Evolutionary conservation across 2,329 filamentous ascomycete genomes (phyloP).

Genomic region (Exophiala phaeomuriformis): DNA sequence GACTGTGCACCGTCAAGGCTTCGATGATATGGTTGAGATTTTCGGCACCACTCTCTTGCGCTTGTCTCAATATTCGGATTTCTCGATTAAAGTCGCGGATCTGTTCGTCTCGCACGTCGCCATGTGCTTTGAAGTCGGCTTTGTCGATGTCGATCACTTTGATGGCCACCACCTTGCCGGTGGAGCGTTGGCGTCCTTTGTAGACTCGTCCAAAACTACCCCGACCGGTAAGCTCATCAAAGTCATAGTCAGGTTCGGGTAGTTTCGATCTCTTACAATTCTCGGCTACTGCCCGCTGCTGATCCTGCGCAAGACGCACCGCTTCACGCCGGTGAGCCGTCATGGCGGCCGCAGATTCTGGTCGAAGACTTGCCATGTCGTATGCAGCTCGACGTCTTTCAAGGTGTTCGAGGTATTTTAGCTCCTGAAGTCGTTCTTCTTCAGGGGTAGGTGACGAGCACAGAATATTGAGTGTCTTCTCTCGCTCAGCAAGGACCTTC

Average conservation of each 20-base stretch:
- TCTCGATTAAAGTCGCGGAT: slow-evolving; percentile 54
- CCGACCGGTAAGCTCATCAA: slow-evolving; percentile 47
- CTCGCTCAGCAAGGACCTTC: slow-evolving; percentile 8
- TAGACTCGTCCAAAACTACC: slow-evolving; percentile 47
- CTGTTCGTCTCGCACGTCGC: slow-evolving; percentile 43
- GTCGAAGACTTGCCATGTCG: slow-evolving; percentile 22
- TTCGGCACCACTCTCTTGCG: slow-evolving; percentile 54
- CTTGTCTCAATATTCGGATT: slow-evolving; percentile 55
- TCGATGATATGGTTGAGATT: slow-evolving; percentile 60
- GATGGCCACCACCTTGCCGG: slow-evolving; percentile 42
- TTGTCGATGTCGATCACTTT: slow-evolving; percentile 47
- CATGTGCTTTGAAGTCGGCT: slow-evolving; percentile 41
- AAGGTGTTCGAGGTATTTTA: slow-evolving; percentile 3
- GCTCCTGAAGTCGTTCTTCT: slow-evolving; percentile 1
- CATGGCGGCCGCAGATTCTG: slow-evolving; percentile 32
- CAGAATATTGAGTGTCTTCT: slow-evolving; percentile 6
- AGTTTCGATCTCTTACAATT: slow-evolving; percentile 42
- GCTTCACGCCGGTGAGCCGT: slow-evolving; percentile 45
- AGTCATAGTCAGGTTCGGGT: slow-evolving; percentile 41
- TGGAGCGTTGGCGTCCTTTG: slow-evolving; percentile 39
- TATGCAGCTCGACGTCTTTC: slow-evolving; percentile 32
- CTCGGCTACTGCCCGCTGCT: slow-evolving; percentile 40
- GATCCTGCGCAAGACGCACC: slow-evolving; percentile 41
- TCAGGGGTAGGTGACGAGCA: slow-evolving; percentile 7
- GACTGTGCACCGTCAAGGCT: slow-evolving; percentile 56